These are phyloP conservation scores for Pestalotiopsis sp. DNA, from an alignment of 2,329 filamentous ascomycete species.

Conservation along the genomic window DNA sequence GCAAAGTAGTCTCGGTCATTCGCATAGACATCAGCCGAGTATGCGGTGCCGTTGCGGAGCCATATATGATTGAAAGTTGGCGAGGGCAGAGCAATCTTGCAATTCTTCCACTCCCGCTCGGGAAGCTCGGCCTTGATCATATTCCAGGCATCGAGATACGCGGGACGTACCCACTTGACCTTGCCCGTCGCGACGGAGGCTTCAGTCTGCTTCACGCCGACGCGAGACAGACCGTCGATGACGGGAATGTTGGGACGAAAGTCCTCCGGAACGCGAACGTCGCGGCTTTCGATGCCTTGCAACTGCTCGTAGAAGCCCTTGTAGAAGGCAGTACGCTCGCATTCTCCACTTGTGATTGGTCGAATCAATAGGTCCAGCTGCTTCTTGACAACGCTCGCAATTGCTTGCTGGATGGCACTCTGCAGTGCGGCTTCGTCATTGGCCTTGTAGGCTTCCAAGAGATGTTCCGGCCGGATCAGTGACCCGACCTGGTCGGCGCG, in stretches of 20 bases:
- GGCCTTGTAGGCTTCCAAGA: not conserved
- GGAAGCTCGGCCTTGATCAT: slow-evolving; percentile 46
- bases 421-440: slow-evolving; percentile 51
- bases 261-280: slow-evolving; percentile 63
- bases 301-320: slow-evolving; percentile 52
- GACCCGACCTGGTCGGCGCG: slow-evolving; percentile 75
- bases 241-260: slow-evolving; percentile 55
- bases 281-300: slow-evolving; percentile 52
- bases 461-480: slow-evolving; percentile 58
- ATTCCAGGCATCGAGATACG: slow-evolving; percentile 33
- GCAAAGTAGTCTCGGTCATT: slow-evolving; percentile 56
- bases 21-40: slow-evolving; percentile 46
- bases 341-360: slow-evolving; percentile 71
- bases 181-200: slow-evolving; percentile 37
- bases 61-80: slow-evolving; percentile 68
- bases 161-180: slow-evolving; percentile 43
- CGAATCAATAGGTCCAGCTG: slow-evolving; percentile 66
- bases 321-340: slow-evolving; percentile 54
- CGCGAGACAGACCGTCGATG: slow-evolving; percentile 38
- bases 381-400: slow-evolving; percentile 40
- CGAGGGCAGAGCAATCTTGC: slow-evolving; percentile 66
- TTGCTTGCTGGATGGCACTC: slow-evolving; percentile 46
- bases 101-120: slow-evolving; percentile 57
- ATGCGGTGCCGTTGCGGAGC: slow-evolving; percentile 54
- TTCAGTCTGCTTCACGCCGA: slow-evolving; percentile 35